A percentile compares a stretch with the other conserved stretches of the same genome.
phyloP scores from a whole-genome alignment of 805 yeast genomes.

The Wickerhamia fluorescens region DNA sequence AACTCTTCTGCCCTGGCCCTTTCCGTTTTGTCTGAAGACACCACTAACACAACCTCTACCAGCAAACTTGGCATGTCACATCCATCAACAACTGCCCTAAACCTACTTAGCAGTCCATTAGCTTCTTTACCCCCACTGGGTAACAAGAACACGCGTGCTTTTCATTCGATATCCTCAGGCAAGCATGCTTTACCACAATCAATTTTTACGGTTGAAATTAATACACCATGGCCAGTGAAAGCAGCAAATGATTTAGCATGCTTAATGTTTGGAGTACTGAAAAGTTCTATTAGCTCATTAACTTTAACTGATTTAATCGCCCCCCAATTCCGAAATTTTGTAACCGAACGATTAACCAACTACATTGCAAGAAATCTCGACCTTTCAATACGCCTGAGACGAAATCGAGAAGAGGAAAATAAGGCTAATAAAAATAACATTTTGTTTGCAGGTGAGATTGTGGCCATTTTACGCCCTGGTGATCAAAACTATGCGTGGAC shows the following conservation, averaged over 20 bases:
- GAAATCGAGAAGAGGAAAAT: constrained; percentile 5
- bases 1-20: constrained; percentile 23
- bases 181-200: constrained; percentile 76
- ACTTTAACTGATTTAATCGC: constrained; percentile 73
- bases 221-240: constrained; percentile 70
- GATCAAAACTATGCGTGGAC: constrained; percentile 67
- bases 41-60: constrained; percentile 10
- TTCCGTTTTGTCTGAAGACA: constrained; percentile 9
- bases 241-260: constrained; percentile 90
- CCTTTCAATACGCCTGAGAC: constrained; percentile 11
- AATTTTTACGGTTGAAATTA: constrained; percentile 68
- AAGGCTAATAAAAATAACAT: constrained; percentile 31
- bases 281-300: constrained; percentile 50
- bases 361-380: constrained; percentile 10
- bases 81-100: constrained; percentile 20
- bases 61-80: background rate
- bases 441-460: constrained; percentile 75
- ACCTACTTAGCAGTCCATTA: constrained; percentile 9
- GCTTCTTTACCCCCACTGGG: constrained; percentile 1
- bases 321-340: constrained; percentile 67
- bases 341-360: constrained; percentile 46
- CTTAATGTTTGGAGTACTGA: constrained; percentile 75
- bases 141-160: constrained; percentile 34
- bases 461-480: constrained; percentile 69
- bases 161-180: constrained; percentile 60